phyloP scores from a whole-genome alignment of 2,329 filamentous ascomycete genomes.

The Esteya vermicola region DNA sequence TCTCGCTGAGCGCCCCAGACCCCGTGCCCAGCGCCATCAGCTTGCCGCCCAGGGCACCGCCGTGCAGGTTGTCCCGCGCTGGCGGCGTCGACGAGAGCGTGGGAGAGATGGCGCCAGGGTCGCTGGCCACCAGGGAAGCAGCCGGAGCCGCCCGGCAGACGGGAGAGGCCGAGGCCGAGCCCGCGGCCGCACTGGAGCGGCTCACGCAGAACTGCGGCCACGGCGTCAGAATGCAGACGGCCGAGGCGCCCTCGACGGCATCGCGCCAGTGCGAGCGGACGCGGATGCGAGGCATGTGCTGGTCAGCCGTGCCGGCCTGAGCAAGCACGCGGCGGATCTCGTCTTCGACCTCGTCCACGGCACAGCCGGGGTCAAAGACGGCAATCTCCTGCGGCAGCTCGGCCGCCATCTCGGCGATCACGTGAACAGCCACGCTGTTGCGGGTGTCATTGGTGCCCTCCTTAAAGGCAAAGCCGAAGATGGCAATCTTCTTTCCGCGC shows the following conservation, averaged over 20 bases:
- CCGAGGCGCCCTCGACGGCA: neutral
- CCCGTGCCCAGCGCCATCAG: too few species aligned
- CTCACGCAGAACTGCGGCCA: slow-evolving; percentile 1
- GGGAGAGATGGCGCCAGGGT: too few species aligned
- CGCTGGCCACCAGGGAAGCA: too few species aligned
- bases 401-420: slow-evolving; percentile 1
- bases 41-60: neutral
- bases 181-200: too few species aligned
- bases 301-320: neutral
- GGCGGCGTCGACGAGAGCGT: too few species aligned
- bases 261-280: neutral
- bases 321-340: neutral
- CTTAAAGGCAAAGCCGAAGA: slow-evolving; percentile 4
- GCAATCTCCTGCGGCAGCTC: slow-evolving; percentile 1
- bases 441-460: slow-evolving; percentile 4
- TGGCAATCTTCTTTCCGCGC: slow-evolving; percentile 2
- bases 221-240: slow-evolving; percentile 1
- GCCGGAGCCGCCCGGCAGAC: too few species aligned
- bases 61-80: slow-evolving; percentile 1
- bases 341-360: neutral
- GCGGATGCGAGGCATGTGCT: neutral
- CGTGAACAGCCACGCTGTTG: slow-evolving; percentile 4
- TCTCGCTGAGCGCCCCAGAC: slow-evolving; percentile 1
- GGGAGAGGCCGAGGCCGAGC: too few species aligned
- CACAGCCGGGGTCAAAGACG: slow-evolving; percentile 3